These are phyloP conservation scores for Nyctanthes arbortristis DNA, from an alignment of 257 asterid genomes.

Conservation along the genomic window DNA sequence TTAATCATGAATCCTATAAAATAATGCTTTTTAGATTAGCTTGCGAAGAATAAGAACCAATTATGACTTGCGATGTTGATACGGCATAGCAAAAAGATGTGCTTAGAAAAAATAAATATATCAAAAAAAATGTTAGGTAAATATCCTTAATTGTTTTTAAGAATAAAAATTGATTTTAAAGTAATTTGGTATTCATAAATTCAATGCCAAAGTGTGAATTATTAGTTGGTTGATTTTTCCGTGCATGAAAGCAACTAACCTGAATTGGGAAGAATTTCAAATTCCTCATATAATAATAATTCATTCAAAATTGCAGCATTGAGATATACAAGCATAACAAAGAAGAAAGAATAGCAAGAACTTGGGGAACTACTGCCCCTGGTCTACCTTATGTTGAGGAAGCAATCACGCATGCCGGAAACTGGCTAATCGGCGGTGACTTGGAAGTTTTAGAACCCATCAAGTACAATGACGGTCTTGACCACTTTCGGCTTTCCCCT, in stretches of 20 bases:
- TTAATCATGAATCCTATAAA: no score
- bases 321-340: slow-evolving; percentile 25
- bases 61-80: no score
- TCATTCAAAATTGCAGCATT: slow-evolving; percentile 14
- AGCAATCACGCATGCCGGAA: slow-evolving; percentile 65
- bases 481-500: slow-evolving; percentile 84
- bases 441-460: slow-evolving; percentile 75
- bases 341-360: slow-evolving; percentile 28
- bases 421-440: slow-evolving; percentile 96
- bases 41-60: no score
- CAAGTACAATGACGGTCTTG: slow-evolving; percentile 71
- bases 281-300: not conserved
- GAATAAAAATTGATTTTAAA: no score
- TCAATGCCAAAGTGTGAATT: no score
- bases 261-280: not conserved
- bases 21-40: no score
- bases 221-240: no score
- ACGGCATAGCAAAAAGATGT: no score
- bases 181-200: no score
- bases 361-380: slow-evolving; percentile 27
- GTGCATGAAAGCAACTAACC: not conserved
- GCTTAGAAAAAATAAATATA: no score
- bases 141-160: no score
- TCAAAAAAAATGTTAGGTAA: no score
- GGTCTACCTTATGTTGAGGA: slow-evolving; percentile 53